phyloP scores from a whole-genome alignment of 805 yeast species.

The Candida hungchunana region DNA sequence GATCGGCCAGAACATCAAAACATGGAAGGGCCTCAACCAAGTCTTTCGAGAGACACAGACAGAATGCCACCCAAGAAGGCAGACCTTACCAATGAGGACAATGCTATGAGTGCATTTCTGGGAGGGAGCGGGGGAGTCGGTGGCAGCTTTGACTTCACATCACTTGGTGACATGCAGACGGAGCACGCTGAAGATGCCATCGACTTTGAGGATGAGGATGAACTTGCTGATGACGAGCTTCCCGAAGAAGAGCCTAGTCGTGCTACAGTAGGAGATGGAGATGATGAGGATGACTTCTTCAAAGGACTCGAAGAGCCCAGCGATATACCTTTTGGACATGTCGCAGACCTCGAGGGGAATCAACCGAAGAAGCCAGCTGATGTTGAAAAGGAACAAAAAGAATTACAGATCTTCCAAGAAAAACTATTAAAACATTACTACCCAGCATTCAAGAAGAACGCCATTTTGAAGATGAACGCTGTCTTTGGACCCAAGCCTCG shows the following conservation, averaged over 20 bases:
- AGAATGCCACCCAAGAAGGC: conserved; percentile 10
- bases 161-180: conserved; percentile 29
- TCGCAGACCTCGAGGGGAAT: conserved; percentile 4
- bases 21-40: too few species aligned
- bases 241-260: conserved; percentile 30
- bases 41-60: too few species aligned
- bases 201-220: conserved; percentile 93
- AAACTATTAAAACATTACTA: conserved; percentile 44
- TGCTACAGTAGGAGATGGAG: neutral
- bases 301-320: conserved; percentile 35
- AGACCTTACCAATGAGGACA: conserved; percentile 33
- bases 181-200: conserved; percentile 88
- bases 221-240: conserved; percentile 82
- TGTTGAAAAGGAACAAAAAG: conserved; percentile 11
- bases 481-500: conserved; percentile 62
- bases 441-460: conserved; percentile 56
- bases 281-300: conserved; percentile 31
- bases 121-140: conserved; percentile 31
- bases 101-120: conserved; percentile 35
- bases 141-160: conserved; percentile 16
- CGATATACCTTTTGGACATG: conserved; percentile 8
- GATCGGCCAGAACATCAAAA: too few species aligned
- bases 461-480: conserved; percentile 59
- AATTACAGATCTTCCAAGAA: conserved; percentile 22
- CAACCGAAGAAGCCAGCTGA: neutral